phyloP scores from a whole-genome alignment of 2,329 filamentous ascomycete genomes.

The Myriangium duriaei region DNA sequence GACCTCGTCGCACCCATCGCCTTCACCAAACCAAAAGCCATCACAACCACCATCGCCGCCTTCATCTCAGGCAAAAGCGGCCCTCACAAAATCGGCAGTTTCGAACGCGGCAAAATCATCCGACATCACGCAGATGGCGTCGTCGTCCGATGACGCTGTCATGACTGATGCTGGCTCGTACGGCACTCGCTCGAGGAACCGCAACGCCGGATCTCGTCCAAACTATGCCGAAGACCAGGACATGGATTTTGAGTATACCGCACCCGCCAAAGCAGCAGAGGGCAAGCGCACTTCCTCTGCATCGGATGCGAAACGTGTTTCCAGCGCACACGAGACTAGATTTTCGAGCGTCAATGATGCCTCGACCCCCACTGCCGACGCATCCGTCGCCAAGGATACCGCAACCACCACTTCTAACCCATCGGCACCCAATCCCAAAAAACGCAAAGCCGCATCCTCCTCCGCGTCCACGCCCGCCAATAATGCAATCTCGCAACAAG shows the following conservation, averaged over 20 bases:
- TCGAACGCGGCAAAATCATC: not conserved
- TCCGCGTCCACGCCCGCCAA: constrained; percentile 13
- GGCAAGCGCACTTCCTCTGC: constrained; percentile 39
- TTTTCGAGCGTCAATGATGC: constrained; percentile 12
- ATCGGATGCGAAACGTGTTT: constrained; percentile 16
- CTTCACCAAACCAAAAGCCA: constrained; percentile 2
- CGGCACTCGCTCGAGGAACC: constrained; percentile 87
- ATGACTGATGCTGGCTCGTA: constrained; percentile 50
- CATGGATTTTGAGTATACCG: constrained; percentile 66
- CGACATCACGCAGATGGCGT: constrained; percentile 6
- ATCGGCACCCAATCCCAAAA: constrained; percentile 45
- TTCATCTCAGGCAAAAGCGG: no score
- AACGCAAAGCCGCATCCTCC: constrained; percentile 62
- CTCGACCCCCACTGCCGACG: constrained; percentile 2
- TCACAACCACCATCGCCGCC: constrained; percentile 1
- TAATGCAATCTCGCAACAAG: constrained; percentile 14
- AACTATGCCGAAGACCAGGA: constrained; percentile 92
- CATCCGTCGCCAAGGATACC: constrained; percentile 14
- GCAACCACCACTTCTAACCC: constrained; percentile 38
- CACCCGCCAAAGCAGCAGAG: constrained; percentile 39
- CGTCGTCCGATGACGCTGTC: constrained; percentile 15
- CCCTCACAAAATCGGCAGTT: no score
- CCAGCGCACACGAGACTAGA: constrained; percentile 14
- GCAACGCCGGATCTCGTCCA: constrained; percentile 62
- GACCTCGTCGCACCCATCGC: not conserved